These are phyloP conservation scores for Stagonosporopsis tanaceti DNA, from an alignment of 2,329 filamentous ascomycete genomes.

Conservation along the genomic window DNA sequence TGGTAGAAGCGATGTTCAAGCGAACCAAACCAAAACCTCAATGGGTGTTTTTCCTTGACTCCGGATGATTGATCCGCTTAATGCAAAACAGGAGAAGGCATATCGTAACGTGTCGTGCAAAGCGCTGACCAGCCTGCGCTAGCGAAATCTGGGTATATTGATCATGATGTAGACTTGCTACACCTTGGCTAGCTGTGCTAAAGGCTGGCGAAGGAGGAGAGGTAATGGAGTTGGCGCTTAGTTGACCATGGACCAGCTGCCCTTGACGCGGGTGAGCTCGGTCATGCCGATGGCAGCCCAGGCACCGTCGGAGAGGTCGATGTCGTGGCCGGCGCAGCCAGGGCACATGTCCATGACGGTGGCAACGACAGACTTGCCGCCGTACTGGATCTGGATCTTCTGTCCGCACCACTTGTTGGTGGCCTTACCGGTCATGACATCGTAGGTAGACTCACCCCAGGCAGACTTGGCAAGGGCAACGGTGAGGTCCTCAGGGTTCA, in stretches of 20 bases:
- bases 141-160: constrained; percentile 46
- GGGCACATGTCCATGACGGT: constrained; percentile 47
- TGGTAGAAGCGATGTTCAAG: constrained; percentile 20
- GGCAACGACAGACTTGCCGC: constrained; percentile 37
- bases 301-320: constrained; percentile 43
- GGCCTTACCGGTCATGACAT: constrained; percentile 39
- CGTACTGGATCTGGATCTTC: constrained; percentile 43
- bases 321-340: constrained; percentile 39
- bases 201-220: constrained; percentile 29
- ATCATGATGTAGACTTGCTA: constrained; percentile 26
- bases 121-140: constrained; percentile 52
- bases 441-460: constrained; percentile 43
- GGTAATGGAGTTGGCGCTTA: constrained; percentile 28
- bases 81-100: constrained; percentile 28
- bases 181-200: constrained; percentile 30
- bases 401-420: constrained; percentile 48
- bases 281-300: constrained; percentile 38
- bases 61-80: constrained; percentile 35
- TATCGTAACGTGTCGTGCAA: constrained; percentile 49
- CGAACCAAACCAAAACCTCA: constrained; percentile 23
- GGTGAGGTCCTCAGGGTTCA: constrained; percentile 33
- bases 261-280: constrained; percentile 36
- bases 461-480: constrained; percentile 41
- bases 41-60: constrained; percentile 31
- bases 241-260: constrained; percentile 34